Evolutionary conservation across 306 rosid species (phyloP).

Genomic region (Lathyrus aphaca): DNA sequence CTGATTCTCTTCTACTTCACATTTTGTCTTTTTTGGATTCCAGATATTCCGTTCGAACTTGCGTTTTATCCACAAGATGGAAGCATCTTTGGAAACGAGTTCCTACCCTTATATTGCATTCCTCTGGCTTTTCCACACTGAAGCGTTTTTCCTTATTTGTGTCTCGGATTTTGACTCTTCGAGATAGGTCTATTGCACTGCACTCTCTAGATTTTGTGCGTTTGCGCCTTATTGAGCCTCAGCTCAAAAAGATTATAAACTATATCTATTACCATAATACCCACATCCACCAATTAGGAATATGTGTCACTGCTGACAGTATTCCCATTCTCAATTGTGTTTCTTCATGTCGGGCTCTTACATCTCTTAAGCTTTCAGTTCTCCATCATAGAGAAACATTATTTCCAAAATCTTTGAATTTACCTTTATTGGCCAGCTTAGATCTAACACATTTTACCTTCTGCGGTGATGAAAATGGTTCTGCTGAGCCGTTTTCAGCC

Average conservation of each 20-base stretch:
- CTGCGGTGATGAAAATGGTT: too few species aligned
- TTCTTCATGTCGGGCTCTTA: not conserved
- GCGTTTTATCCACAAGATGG: slow-evolving; percentile 31
- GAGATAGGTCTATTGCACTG: not conserved
- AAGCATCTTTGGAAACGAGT: slow-evolving; percentile 27
- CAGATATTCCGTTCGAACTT: slow-evolving; percentile 23
- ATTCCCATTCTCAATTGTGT: not conserved
- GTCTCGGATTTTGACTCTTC: not conserved
- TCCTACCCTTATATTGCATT: not conserved
- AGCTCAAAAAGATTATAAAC: not conserved
- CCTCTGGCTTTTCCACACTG: not conserved
- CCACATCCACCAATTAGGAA: not conserved
- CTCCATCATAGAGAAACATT: not conserved
- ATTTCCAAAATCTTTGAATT: slow-evolving; percentile 4
- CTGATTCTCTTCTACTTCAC: slow-evolving; percentile 31
- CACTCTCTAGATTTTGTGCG: not conserved
- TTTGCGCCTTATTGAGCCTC: not conserved
- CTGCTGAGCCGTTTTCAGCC: too few species aligned
- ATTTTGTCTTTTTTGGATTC: slow-evolving; percentile 1
- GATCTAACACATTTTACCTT: not conserved
- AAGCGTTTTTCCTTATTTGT: not conserved
- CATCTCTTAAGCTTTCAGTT: not conserved
- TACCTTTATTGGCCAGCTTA: not conserved
- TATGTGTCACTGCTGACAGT: not conserved
- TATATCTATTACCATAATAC: not conserved